These are phyloP conservation scores for Fusarium torreyae DNA, from an alignment of 2,329 filamentous ascomycete genomes.

Conservation along the genomic window DNA sequence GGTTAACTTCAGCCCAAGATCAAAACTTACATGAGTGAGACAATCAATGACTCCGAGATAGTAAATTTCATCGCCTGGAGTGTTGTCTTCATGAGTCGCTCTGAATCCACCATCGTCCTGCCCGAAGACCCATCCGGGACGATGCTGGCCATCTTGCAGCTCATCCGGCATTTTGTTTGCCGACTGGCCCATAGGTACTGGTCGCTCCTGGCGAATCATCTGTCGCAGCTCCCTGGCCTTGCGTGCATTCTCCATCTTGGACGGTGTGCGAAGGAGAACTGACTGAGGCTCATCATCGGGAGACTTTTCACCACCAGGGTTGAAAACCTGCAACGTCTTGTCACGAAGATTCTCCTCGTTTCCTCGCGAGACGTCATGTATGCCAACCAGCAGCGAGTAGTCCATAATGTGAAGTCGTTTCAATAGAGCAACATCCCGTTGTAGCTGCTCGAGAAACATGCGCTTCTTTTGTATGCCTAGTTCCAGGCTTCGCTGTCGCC, in stretches of 20 bases:
- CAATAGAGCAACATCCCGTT: constrained; percentile 87
- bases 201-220: constrained; percentile 92
- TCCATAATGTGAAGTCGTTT: constrained; percentile 98
- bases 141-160: constrained; percentile 80
- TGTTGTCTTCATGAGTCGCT: constrained; percentile 92
- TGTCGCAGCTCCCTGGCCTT: constrained; percentile 93
- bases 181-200: constrained; percentile 90
- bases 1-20: not conserved
- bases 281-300: constrained; percentile 73
- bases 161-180: constrained; percentile 91
- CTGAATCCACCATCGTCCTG: constrained; percentile 93
- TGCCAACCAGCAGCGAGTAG: constrained; percentile 94
- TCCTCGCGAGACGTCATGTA: constrained; percentile 90
- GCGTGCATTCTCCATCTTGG: constrained; percentile 90
- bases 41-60: constrained; percentile 99
- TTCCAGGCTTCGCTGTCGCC: constrained; percentile 87
- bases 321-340: constrained; percentile 95
- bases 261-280: constrained; percentile 88
- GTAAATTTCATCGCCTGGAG: constrained; percentile 91
- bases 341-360: constrained; percentile 94
- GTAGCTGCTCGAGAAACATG: constrained; percentile 89
- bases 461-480: constrained; percentile 91
- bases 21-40: constrained; percentile 86
- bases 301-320: constrained; percentile 80
- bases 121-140: constrained; percentile 85